These are phyloP conservation scores for Stellera chamaejasme DNA, from an alignment of 345 rosid genomes.

Conservation along the genomic window DNA sequence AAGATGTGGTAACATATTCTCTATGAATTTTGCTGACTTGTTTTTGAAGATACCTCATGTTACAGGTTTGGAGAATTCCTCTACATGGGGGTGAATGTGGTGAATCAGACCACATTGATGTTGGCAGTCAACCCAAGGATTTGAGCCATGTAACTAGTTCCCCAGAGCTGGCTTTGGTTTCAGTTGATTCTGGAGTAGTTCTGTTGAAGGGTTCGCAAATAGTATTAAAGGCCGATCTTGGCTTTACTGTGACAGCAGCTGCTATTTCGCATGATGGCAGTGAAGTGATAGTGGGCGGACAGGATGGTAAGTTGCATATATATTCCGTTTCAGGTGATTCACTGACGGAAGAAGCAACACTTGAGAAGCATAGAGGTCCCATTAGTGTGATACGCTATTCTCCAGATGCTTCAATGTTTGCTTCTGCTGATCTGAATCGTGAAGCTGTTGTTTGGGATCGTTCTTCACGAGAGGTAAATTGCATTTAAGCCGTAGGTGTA, in stretches of 20 bases:
- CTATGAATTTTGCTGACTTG: background rate
- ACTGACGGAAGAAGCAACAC: slow-evolving; percentile 48
- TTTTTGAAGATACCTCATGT: background rate
- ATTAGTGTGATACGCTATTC: slow-evolving; percentile 55
- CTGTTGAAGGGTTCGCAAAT: slow-evolving; percentile 42
- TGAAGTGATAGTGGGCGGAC: slow-evolving; percentile 67
- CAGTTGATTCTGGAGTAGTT: slow-evolving; percentile 51
- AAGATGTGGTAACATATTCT: too few relatives aligned
- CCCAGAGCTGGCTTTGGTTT: slow-evolving; percentile 34
- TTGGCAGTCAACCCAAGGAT: slow-evolving; percentile 55
- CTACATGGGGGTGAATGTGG: slow-evolving; percentile 34
- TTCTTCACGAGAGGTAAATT: slow-evolving; percentile 43
- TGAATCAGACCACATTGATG: slow-evolving; percentile 36
- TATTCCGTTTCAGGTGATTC: slow-evolving; percentile 47
- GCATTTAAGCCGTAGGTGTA: background rate
- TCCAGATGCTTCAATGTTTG: slow-evolving; percentile 70
- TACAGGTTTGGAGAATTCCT: slow-evolving; percentile 53
- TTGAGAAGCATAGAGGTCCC: slow-evolving; percentile 67
- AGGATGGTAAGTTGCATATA: slow-evolving; percentile 65
- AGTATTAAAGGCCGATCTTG: slow-evolving; percentile 39
- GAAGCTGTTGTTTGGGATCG: slow-evolving; percentile 75
- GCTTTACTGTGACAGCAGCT: slow-evolving; percentile 50
- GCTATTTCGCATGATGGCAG: slow-evolving; percentile 55
- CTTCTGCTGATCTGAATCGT: slow-evolving; percentile 57
- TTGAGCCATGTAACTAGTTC: slow-evolving; percentile 41